Evolutionary conservation across 2,329 filamentous ascomycete genomes (phyloP), one percentile per base, ranked within the genome.

Genomic region (Aureobasidium vineae): DNA sequence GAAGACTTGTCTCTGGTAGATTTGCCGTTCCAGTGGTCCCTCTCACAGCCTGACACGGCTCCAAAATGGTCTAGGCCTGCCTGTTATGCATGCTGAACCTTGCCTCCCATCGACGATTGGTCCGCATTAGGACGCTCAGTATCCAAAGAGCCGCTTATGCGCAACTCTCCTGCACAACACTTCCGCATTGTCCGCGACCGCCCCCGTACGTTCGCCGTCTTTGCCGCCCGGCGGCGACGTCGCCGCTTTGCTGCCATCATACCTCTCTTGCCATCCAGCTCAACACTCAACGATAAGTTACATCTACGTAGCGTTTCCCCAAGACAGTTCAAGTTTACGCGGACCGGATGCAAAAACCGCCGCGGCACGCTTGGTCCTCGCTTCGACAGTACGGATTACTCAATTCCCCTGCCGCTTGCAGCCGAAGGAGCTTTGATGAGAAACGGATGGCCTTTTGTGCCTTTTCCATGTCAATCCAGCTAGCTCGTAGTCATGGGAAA

Each of bases 91-190:
- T 36, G 28, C n/a, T 49, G 16, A 41, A 61, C 41, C 57, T 23
- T 61, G 57, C 23, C 28, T 4, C 28, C 2, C 10, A 60, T 60
- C 56, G 56, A 47, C 56, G 56, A 61, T 59, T 16, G 15, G n/a
- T 10, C 26, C 40, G 31, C 4, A 33, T n/a, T 59, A 23, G 8
- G 54, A 6, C 23, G 8, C 16, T 21, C 38, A 33, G 19, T 26
- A 49, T n/a, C 28, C 33, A 11, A 8, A 7, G 28, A n/a, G 11
- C 49, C 49, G 49, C 49, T 52, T 52, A 52, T 36, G 33, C 33
- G 33, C 10, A 13, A n/a, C 49, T 49, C 57, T 59, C 38, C 10
- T n/a, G 19, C 36, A 43, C n/a, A 13, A 16, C 10, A 41, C 53
- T 28, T 57, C 11, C 28, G 15, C 26, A 28, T 54, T 21, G 23